phyloP scores from a whole-genome alignment of 1,284 basidiomycete genomes.

The Pisolithus thermaeus region DNA sequence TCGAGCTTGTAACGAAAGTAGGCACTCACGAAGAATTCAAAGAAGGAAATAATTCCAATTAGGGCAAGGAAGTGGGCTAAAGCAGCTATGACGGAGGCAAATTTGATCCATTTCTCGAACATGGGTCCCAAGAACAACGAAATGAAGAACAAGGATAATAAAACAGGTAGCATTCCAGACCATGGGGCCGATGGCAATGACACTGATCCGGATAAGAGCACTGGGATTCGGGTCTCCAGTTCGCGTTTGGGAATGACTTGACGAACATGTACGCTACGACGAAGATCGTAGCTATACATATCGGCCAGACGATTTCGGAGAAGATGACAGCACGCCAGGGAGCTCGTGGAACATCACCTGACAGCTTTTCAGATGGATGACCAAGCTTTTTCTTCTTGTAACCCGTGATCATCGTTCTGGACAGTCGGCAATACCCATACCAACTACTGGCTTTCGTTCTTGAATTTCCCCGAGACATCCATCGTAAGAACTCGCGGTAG shows the following conservation, averaged over 20 bases:
- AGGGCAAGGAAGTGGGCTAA: slow-evolving; percentile 79
- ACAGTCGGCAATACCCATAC: slow-evolving; percentile 96
- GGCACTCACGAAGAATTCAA: slow-evolving; percentile 87
- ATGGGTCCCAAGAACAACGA: slow-evolving; percentile 91
- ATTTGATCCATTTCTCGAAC: slow-evolving; percentile 81
- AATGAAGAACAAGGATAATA: slow-evolving; percentile 84
- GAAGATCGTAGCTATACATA: slow-evolving; percentile 74
- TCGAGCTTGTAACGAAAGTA: neutral
- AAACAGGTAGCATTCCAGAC: slow-evolving; percentile 93
- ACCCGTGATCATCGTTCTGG: slow-evolving; percentile 92
- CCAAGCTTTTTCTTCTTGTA: slow-evolving; percentile 98
- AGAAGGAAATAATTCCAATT: slow-evolving; percentile 81
- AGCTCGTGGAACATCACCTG: slow-evolving; percentile 87
- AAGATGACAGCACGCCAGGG: slow-evolving; percentile 82
- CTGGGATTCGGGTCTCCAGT: slow-evolving; percentile 63
- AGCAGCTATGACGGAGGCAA: slow-evolving; percentile 88
- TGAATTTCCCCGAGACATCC: slow-evolving; percentile 97
- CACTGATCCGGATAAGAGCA: slow-evolving; percentile 83
- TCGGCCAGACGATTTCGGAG: slow-evolving; percentile 82
- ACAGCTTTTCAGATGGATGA: slow-evolving; percentile 92
- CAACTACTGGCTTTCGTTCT: slow-evolving; percentile 93
- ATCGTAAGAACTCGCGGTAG: slow-evolving; percentile 93
- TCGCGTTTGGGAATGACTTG: slow-evolving; percentile 73
- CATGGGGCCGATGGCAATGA: slow-evolving; percentile 91
- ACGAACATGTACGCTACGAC: slow-evolving; percentile 87